phyloP scores from a whole-genome alignment of 371 early-diverging fungal species.

The Mortierella sp. region DNA sequence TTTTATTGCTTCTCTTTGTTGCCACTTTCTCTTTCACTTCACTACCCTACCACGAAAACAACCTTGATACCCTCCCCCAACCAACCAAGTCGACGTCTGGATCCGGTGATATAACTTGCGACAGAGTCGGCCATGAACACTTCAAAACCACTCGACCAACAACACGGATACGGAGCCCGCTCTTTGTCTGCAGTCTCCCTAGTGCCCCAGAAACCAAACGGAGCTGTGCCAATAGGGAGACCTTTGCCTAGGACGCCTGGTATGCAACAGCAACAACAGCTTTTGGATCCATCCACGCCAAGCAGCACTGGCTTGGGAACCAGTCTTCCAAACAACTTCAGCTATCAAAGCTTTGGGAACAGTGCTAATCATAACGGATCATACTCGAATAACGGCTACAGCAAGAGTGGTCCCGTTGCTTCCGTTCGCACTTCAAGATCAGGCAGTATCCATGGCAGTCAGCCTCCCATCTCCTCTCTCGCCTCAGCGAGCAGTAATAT shows the following conservation, averaged over 20 bases:
- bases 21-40: neutral
- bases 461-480: constrained; percentile 5
- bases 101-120: too few relatives aligned
- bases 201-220: neutral
- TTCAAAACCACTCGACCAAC: constrained; percentile 16
- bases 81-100: too few relatives aligned
- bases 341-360: constrained; percentile 1
- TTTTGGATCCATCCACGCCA: constrained; percentile 16
- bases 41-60: neutral
- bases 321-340: neutral
- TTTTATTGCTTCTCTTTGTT: neutral
- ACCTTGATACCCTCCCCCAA: neutral
- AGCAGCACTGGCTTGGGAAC: constrained; percentile 1
- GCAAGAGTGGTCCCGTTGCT: constrained; percentile 1
- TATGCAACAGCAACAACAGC: constrained; percentile 8
- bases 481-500: neutral
- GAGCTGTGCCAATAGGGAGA: constrained; percentile 9
- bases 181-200: neutral
- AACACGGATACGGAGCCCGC: constrained; percentile 11
- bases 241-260: constrained; percentile 31
- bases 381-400: constrained; percentile 11
- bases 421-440: constrained; percentile 8
- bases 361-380: constrained; percentile 3
- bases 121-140: constrained; percentile 11
- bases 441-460: constrained; percentile 24